Conservation (phyloP, 139 green algal species). For the Desmodesmus armatus region DNA sequence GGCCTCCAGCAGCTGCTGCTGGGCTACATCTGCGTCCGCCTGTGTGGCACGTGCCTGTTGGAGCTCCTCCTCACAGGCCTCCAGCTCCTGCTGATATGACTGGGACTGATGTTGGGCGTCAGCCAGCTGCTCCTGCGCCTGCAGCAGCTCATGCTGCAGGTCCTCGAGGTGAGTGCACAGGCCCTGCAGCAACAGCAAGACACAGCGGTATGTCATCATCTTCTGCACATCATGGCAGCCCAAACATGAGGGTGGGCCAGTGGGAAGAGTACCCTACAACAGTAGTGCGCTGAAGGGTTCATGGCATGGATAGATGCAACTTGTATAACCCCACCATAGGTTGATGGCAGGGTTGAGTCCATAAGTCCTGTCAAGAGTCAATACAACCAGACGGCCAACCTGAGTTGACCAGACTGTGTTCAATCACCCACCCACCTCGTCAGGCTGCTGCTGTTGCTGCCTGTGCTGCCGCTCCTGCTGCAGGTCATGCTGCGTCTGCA, state of each 20-base stretch:
- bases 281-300: too few species aligned
- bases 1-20: neutral
- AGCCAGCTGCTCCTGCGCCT: neutral
- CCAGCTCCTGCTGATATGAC: neutral
- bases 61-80: conserved; percentile 25
- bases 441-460: neutral
- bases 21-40: neutral
- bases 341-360: too few species aligned
- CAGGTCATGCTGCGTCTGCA: neutral
- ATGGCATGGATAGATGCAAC: too few species aligned
- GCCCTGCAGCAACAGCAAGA: neutral
- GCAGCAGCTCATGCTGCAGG: neutral
- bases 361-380: too few species aligned
- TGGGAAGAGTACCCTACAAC: neutral
- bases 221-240: neutral
- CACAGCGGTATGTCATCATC: neutral
- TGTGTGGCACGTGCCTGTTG: neutral
- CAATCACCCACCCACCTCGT: too few species aligned
- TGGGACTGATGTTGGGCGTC: neutral
- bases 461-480: conserved; percentile 10
- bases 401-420: too few species aligned
- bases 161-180: neutral
- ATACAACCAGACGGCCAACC: too few species aligned
- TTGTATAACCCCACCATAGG: too few species aligned
- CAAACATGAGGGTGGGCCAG: neutral